Conservation (phyloP, 805 yeast genomes). For the Starmerella vaccinii region DNA sequence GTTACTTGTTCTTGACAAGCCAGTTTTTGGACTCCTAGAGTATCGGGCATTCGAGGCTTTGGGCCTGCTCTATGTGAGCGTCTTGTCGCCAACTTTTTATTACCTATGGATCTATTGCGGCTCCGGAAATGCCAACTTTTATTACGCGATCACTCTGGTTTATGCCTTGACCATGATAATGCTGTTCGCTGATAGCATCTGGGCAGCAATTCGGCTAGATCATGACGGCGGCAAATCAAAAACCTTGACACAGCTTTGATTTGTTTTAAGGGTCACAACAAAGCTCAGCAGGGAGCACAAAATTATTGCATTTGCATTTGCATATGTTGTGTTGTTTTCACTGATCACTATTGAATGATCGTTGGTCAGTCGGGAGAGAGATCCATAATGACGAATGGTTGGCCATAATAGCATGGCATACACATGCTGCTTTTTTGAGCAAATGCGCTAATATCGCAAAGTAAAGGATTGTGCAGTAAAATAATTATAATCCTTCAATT, state of each 20-base stretch:
- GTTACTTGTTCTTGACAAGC: conserved; percentile 42
- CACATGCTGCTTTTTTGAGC: no score
- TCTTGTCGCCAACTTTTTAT: conserved; percentile 79
- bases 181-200: conserved; percentile 61
- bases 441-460: no score
- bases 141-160: conserved; percentile 83
- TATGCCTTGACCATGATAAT: conserved; percentile 62
- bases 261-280: no score
- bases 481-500: no score
- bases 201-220: conserved; percentile 68
- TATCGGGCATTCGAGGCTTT: conserved; percentile 43
- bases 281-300: no score
- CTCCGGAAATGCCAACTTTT: conserved; percentile 92
- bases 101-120: conserved; percentile 91
- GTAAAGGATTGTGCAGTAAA: no score
- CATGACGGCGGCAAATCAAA: conserved; percentile 38
- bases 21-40: conserved; percentile 34
- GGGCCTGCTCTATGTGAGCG: conserved; percentile 42
- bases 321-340: no score
- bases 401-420: no score
- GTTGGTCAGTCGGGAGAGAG: no score
- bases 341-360: no score
- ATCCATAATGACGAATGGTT: no score
- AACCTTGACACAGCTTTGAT: conserved; percentile 21
- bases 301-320: no score